Evolutionary conservation across 805 yeast genomes (phyloP).

Genomic region (Suhomyces xylopsoci): DNA sequence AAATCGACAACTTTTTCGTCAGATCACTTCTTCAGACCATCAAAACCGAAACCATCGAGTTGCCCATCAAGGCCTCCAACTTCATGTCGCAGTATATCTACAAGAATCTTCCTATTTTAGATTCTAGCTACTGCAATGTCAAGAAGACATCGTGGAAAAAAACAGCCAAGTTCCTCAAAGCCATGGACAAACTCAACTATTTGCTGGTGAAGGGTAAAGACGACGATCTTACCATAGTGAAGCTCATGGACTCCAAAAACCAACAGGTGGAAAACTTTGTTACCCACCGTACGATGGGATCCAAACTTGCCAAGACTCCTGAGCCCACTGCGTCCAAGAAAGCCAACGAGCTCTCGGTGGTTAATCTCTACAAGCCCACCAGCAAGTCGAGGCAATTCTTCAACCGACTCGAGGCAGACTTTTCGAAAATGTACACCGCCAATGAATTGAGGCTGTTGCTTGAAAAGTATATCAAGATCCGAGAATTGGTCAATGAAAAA

Average conservation of each 20-base stretch:
- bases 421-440: constrained; percentile 45
- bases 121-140: constrained; percentile 50
- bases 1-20: constrained; percentile 70
- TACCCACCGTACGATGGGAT: constrained; percentile 48
- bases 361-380: constrained; percentile 57
- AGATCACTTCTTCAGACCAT: constrained; percentile 71
- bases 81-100: constrained; percentile 71
- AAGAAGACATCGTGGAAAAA: constrained; percentile 90
- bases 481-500: constrained; percentile 48
- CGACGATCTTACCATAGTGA: constrained; percentile 65
- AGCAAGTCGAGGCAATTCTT: constrained; percentile 46
- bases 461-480: constrained; percentile 52
- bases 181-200: constrained; percentile 75
- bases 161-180: constrained; percentile 77
- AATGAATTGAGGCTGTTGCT: constrained; percentile 54
- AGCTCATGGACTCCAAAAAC: constrained; percentile 43
- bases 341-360: constrained; percentile 25
- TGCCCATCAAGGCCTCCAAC: constrained; percentile 71
- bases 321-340: constrained; percentile 23
- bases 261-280: constrained; percentile 58
- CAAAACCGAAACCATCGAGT: constrained; percentile 49
- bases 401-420: constrained; percentile 37
- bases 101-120: constrained; percentile 71
- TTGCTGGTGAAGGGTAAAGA: constrained; percentile 78
- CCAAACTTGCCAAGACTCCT: constrained; percentile 10